These are phyloP conservation scores for Skeletonema marinoi DNA, from an alignment of 108 stramenopile species.

Conservation along the genomic window DNA sequence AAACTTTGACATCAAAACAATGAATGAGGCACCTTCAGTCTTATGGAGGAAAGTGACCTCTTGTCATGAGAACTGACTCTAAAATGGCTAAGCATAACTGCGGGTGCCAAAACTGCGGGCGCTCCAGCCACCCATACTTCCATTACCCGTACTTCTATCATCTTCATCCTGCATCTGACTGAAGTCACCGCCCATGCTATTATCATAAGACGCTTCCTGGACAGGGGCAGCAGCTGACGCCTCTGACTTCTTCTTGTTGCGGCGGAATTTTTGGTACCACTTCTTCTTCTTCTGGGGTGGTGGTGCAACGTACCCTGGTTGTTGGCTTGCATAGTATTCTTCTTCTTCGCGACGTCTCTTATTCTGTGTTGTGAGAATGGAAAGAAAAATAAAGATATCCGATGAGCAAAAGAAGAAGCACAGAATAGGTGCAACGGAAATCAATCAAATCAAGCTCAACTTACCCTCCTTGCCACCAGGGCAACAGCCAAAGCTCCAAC, in stretches of 20 bases:
- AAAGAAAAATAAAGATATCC: not conserved
- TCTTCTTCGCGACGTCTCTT: conserved; percentile 4
- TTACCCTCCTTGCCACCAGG: conserved; percentile 10
- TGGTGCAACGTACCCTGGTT: not conserved
- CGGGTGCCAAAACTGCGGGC: not conserved
- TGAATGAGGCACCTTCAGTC: not conserved
- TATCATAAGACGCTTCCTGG: not conserved
- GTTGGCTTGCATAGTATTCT: not conserved
- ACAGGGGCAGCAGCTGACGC: not conserved
- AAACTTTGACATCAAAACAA: not conserved
- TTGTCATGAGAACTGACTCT: not conserved
- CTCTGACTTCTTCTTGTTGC: not conserved
- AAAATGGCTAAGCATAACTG: not conserved
- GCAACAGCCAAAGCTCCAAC: conserved; percentile 5
- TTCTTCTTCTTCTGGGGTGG: not conserved
- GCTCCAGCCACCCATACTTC: not conserved
- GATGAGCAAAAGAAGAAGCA: not conserved
- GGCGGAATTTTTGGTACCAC: not conserved
- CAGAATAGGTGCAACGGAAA: not conserved
- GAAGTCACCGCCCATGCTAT: not conserved
- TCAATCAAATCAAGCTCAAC: not conserved
- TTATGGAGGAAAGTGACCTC: too few relatives aligned
- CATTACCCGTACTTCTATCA: not conserved
- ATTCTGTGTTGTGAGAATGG: not conserved
- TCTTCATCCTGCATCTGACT: not conserved